These are phyloP conservation scores for Fusarium drepaniforme DNA, from an alignment of 2,329 filamentous ascomycete species.

Conservation along the genomic window DNA sequence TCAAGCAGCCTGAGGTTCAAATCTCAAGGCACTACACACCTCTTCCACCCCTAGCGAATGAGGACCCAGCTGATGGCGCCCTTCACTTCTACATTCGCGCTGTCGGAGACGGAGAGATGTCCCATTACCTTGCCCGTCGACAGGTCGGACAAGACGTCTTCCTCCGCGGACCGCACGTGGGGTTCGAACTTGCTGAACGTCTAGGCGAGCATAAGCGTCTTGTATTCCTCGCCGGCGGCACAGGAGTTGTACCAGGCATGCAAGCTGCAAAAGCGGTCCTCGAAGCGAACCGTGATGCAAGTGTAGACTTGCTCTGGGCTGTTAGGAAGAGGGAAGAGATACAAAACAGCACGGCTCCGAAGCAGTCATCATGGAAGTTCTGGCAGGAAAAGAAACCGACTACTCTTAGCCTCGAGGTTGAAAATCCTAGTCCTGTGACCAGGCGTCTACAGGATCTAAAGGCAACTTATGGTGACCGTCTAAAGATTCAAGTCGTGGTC, in stretches of 20 bases:
- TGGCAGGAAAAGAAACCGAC: constrained; percentile 32
- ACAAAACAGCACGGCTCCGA: constrained; percentile 40
- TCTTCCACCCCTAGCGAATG: constrained; percentile 67
- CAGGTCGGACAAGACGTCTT: constrained; percentile 74
- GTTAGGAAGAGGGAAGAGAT: constrained; percentile 70
- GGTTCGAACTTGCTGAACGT: constrained; percentile 64
- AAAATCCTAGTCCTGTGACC: constrained; percentile 63
- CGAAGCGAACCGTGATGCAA: constrained; percentile 46
- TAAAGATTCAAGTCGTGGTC: constrained; percentile 81
- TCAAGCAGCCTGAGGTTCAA: constrained; percentile 94
- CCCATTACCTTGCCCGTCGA: constrained; percentile 79
- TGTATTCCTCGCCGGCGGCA: constrained; percentile 91
- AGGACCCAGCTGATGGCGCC: constrained; percentile 51
- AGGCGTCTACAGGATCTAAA: constrained; percentile 74
- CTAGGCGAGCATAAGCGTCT: constrained; percentile 58
- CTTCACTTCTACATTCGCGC: constrained; percentile 84
- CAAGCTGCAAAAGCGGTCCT: constrained; percentile 79
- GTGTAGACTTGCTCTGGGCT: constrained; percentile 85
- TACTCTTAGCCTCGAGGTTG: constrained; percentile 36
- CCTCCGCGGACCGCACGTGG: constrained; percentile 82
- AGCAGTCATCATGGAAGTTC: constrained; percentile 43
- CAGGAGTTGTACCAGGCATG: constrained; percentile 90
- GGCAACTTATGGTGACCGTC: constrained; percentile 62
- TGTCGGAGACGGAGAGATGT: constrained; percentile 86
- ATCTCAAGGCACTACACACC: constrained; percentile 94